Conservation (phyloP, 352 stramenopile species). For the Phytophthora europaea region DNA sequence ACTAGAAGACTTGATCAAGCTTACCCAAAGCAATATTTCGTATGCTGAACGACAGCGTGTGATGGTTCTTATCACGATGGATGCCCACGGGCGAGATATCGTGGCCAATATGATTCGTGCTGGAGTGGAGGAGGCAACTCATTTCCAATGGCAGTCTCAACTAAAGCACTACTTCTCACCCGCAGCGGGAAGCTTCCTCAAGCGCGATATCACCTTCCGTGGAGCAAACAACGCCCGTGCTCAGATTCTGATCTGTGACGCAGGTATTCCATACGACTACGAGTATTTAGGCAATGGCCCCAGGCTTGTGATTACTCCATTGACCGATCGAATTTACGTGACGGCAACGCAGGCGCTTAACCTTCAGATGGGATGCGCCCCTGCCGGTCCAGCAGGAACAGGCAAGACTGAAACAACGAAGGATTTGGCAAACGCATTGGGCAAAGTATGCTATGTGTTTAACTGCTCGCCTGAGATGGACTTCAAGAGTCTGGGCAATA, state of each 20-base stretch:
- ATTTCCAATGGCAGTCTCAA: conserved; percentile 96
- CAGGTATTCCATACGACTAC: conserved; percentile 96
- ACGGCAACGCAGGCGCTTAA: conserved; percentile 96
- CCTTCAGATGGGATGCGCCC: conserved; percentile 89
- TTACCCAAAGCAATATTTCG: conserved; percentile 93
- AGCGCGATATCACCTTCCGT: conserved; percentile 92
- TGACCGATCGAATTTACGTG: conserved; percentile 98
- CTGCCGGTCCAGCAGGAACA: conserved; percentile 87
- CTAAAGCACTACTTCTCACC: conserved; percentile 97
- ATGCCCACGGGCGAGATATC: conserved; percentile 95
- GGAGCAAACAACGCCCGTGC: conserved; percentile 80
- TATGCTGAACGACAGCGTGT: conserved; percentile 94
- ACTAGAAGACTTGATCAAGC: conserved; percentile 94
- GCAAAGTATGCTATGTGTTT: conserved; percentile 97
- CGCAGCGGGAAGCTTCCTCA: conserved; percentile 88
- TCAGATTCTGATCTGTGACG: conserved; percentile 94
- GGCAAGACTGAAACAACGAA: conserved; percentile 97
- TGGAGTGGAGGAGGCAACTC: conserved; percentile 82
- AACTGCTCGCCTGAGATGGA: conserved; percentile 98
- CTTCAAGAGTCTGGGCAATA: conserved; percentile 97
- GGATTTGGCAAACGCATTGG: conserved; percentile 94
- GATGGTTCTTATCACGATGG: conserved; percentile 97
- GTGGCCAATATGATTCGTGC: conserved; percentile 96
- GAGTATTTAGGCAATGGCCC: conserved; percentile 97
- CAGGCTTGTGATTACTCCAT: conserved; percentile 95